Evolutionary conservation across 75 land plant genomes (phyloP), one percentile per base, ranked within the genome.

Genomic region (Cupressus sempervirens): DNA sequence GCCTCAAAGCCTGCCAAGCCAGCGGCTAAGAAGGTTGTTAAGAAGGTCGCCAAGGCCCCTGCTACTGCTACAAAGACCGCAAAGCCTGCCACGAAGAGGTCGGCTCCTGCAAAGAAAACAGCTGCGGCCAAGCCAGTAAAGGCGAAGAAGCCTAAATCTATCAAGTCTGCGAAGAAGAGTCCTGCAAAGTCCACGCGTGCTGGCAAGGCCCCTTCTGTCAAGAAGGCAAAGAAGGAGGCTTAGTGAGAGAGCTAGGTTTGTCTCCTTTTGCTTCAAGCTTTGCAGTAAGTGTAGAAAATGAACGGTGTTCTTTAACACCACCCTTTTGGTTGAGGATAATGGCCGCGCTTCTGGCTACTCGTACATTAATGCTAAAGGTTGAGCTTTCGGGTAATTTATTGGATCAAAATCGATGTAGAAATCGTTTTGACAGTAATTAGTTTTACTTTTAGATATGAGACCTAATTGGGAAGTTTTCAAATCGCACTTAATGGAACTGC

Each of bases 131-230:
- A 83, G 35, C 67, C 56, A 1, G 84, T 83, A 14, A 86, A 80
- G 53, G 87, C 56, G 67, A 76, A 81, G 67, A 88, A 88, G 84
- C 83, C 84, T 18, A 86, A 86, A 81, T 82, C 84, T 8, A 90
- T 86, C 76, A 80, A 85, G 70, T 83, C 56, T 3, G 52, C 72
- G 26, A 36, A 23, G 8, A 48, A 52, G 84, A 9, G 35, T 29
- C 79, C 79, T 20, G 79, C 79, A 12, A 79, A 79, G 6, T 13
- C 84, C 52, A 86, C 48, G 29, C 48, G 58, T 32, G 15, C 43
- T 4, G 58, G 81, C 0, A 83, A 83, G 80, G 75, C 65, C 9
- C 41, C 84, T 23, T 14, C 81, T 1, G 75, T 73, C 43, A 82
- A 52, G 79, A 90, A 70, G 85, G 82, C 32, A 45, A 86, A 83